Percentiles rank a stretch among this genome's conserved stretches.
These are phyloP conservation scores for Sporisorium sorghi DNA, from an alignment of 1,284 basidiomycete genomes.

Conservation along the genomic window DNA sequence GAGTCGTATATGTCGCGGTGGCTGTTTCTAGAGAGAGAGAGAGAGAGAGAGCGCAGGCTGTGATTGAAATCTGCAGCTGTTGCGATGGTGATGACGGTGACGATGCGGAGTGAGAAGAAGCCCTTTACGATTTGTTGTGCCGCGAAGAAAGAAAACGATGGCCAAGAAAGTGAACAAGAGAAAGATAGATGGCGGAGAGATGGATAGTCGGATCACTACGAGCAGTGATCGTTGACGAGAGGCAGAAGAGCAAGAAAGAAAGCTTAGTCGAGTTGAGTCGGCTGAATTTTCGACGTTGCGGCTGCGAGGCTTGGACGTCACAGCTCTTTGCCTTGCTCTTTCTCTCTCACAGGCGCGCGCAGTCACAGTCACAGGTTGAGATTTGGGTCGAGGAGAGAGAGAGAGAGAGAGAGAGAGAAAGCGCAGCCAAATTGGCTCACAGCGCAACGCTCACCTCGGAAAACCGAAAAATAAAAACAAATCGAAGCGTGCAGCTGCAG, in stretches of 20 bases:
- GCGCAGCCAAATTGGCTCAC: too few relatives aligned
- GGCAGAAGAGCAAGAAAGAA: too few relatives aligned
- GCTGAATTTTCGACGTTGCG: too few relatives aligned
- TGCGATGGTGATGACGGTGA: background rate
- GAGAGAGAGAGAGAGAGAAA: background rate
- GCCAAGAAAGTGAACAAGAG: background rate
- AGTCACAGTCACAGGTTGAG: background rate
- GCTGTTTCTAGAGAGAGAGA: background rate
- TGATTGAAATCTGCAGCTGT: conserved; percentile 1
- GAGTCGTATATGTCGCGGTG: background rate
- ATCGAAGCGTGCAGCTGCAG: background rate
- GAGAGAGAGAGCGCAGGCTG: background rate
- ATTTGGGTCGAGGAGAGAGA: background rate
- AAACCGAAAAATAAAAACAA: background rate
- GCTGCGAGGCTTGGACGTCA: background rate
- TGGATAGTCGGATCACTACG: background rate
- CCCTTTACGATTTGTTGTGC: background rate
- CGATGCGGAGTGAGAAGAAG: background rate
- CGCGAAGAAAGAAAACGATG: background rate
- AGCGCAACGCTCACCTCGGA: too few relatives aligned
- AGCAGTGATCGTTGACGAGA: too few relatives aligned
- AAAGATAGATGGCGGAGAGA: background rate
- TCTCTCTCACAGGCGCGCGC: background rate
- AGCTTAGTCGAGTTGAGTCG: too few relatives aligned
- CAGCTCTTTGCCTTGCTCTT: background rate